Percentiles rank a stretch among this genome's conserved stretches.
phyloP scores from a whole-genome alignment of 2,329 filamentous ascomycete species.

The Coniochaeta sp. region DNA sequence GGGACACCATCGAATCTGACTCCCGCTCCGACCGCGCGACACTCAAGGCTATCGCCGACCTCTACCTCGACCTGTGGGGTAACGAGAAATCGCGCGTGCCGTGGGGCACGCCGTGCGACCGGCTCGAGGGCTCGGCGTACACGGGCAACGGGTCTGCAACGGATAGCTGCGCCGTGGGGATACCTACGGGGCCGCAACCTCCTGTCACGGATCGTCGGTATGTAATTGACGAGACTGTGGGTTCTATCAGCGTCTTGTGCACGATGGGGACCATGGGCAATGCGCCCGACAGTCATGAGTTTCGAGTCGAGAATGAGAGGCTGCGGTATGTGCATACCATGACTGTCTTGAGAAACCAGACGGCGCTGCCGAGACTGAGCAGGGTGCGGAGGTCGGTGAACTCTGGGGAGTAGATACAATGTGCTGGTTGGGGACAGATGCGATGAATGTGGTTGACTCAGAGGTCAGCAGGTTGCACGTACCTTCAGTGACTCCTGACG shows the following conservation, averaged over 20 bases:
- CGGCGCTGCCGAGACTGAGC: background rate
- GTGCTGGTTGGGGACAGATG: background rate
- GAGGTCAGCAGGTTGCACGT: background rate
- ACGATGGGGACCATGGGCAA: conserved; percentile 3
- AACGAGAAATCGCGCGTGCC: conserved; percentile 21
- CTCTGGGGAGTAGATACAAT: background rate
- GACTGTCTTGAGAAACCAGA: conserved; percentile 6
- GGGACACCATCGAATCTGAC: conserved; percentile 17
- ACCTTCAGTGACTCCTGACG: background rate
- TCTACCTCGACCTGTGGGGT: conserved; percentile 25
- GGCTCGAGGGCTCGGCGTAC: conserved; percentile 20
- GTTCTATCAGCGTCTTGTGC: conserved; percentile 6
- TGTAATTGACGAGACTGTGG: conserved; percentile 9
- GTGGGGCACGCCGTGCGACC: conserved; percentile 25
- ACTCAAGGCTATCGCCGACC: conserved; percentile 20
- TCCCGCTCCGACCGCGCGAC: conserved; percentile 15
- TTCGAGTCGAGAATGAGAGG: conserved; percentile 8
- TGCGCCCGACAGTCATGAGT: conserved; percentile 11
- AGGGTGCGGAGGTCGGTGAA: background rate
- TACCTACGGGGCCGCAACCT: conserved; percentile 15
- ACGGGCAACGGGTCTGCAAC: conserved; percentile 19
- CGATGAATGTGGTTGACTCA: background rate
- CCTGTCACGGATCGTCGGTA: conserved; percentile 7
- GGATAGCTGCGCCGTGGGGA: conserved; percentile 22
- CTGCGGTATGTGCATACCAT: conserved; percentile 10